Evolutionary conservation across 768 basidiomycete species (phyloP), one percentile per base, ranked within the genome.

Genomic region (Podaxis sp.): DNA sequence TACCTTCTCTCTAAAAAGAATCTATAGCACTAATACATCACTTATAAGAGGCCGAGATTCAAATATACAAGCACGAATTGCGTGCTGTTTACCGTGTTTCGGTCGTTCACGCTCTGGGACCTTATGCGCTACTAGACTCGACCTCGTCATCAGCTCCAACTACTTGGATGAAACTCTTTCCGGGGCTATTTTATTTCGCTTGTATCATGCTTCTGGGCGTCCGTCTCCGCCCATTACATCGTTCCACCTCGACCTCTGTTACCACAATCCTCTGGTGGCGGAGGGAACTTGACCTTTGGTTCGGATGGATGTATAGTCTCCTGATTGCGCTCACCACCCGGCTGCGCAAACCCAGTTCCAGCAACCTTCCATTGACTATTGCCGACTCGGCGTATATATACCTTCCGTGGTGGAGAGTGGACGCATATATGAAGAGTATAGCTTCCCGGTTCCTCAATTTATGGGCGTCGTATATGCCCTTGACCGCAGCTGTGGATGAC

Each of bases 121-220:
- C 36, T 24, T 38, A 56, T 56, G 54, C 36, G 36, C 37, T 24
- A 7, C 38, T 37, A 15, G n/a, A 38, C 37, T 40, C 36, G 20
- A 40, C 12, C n/a, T 36, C 8, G 13, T 22, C 37, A 22, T 38
- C n/a, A 3, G 4, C 13, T 56, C 11, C 11, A 11, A 24, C 36
- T 37, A 20, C 20, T 30, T 28, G n/a, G 26, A 65, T 67, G 64
- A 69, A 58, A 44, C 40, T 64, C 38, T 63, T 66, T 33, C 69
- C 67, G 13, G 59, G 48, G 38, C 28, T 67, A 46, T 65, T 69
- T 48, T 64, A 66, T 46, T 60, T 63, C 44, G 59, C 65, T 10
- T 70, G 66, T 55, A 37, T 70, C 54, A 55, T 63, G 4, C 56
- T 70, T 17, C 63, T 70, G 11, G 66, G 62, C 12, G 51, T 66